These are phyloP conservation scores for Hapsidospora chrysogenum DNA, from an alignment of 495 filamentous ascomycete genomes.

Conservation along the genomic window DNA sequence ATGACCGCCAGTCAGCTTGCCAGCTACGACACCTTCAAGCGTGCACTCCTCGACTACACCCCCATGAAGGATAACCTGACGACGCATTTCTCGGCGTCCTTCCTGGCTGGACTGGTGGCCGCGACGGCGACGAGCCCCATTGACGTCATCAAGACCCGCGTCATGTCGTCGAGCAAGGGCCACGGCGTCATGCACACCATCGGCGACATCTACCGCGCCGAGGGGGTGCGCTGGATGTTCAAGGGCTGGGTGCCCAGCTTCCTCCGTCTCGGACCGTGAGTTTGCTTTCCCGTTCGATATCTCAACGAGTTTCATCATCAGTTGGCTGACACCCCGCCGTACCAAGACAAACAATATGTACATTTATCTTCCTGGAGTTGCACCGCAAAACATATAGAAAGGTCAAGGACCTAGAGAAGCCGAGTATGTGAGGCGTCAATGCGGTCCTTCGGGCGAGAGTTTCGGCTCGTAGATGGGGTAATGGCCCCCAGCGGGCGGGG, in stretches of 20 bases:
- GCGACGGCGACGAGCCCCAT: conserved; percentile 92
- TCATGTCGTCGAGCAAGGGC: conserved; percentile 62
- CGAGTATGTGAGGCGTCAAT: background rate
- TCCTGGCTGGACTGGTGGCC: conserved; percentile 82
- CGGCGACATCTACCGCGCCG: conserved; percentile 51
- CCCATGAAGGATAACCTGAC: conserved; percentile 58
- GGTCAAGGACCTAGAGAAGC: conserved; percentile 28
- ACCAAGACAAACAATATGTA: conserved; percentile 68
- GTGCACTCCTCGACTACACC: conserved; percentile 45
- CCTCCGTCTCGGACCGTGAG: conserved; percentile 59
- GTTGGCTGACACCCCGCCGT: background rate
- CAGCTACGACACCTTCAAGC: conserved; percentile 84
- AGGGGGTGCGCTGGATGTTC: conserved; percentile 84
- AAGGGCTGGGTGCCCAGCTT: conserved; percentile 97
- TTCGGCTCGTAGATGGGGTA: too few species aligned
- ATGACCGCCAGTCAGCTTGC: conserved; percentile 91
- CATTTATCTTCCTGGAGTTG: conserved; percentile 88
- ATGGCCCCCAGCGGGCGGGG: too few species aligned
- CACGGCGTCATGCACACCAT: conserved; percentile 43
- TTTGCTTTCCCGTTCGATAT: conserved; percentile 7
- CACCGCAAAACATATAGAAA: conserved; percentile 56
- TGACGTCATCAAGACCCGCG: conserved; percentile 91
- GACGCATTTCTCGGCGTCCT: conserved; percentile 76
- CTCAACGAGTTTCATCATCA: background rate
- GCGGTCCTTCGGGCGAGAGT: too few species aligned